Percentiles rank a stretch among this genome's conserved stretches.
phyloP scores from a whole-genome alignment of 441 rosid genomes.

The Pelargonium cotyledonis region DNA sequence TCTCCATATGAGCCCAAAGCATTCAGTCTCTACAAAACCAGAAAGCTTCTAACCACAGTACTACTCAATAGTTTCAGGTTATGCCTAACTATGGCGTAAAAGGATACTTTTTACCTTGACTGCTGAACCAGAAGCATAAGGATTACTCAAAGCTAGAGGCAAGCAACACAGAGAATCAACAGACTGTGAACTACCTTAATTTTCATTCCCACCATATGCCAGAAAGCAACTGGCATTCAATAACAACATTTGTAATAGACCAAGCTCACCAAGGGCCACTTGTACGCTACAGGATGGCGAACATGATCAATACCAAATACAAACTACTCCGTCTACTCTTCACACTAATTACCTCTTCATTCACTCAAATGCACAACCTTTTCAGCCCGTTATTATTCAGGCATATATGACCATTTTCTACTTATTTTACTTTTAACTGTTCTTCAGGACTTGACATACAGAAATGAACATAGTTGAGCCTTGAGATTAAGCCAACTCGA shows the following conservation, averaged over 20 bases:
- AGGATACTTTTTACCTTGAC: background rate
- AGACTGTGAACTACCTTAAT: background rate
- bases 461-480: no score
- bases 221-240: background rate
- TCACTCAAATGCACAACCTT: conserved; percentile 6
- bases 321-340: background rate
- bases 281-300: background rate
- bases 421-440: background rate
- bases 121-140: background rate
- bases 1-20: background rate
- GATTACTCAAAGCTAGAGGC: background rate
- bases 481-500: no score
- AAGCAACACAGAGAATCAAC: background rate
- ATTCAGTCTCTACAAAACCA: background rate
- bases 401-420: background rate
- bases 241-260: background rate
- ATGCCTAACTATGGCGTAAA: background rate
- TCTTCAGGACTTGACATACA: no score
- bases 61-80: background rate
- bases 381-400: background rate
- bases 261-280: background rate
- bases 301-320: background rate
- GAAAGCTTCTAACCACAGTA: background rate
- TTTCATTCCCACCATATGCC: background rate
- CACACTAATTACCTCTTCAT: background rate